phyloP scores from a whole-genome alignment of 2,329 filamentous ascomycete species.

The Zymoseptoria crescenta region DNA sequence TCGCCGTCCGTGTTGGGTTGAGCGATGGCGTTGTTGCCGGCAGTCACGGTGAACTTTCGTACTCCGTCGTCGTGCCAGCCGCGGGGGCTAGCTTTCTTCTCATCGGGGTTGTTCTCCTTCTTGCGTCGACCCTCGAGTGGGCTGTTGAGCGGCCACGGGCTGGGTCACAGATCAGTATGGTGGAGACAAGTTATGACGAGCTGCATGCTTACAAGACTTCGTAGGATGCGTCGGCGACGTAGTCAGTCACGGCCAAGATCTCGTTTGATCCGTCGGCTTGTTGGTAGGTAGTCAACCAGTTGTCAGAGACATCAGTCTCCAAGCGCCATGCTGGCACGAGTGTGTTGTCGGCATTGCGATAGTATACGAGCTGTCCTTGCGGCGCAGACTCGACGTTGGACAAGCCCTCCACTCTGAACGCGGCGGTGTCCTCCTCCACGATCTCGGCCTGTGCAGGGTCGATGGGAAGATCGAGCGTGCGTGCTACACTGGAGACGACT shows the following conservation, averaged over 20 bases:
- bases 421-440: conserved; percentile 27
- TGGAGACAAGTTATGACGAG: not conserved
- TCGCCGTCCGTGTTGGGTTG: conserved; percentile 46
- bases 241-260: conserved; percentile 50
- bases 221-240: conserved; percentile 49
- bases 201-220: conserved; percentile 39
- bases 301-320: conserved; percentile 49
- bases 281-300: conserved; percentile 55
- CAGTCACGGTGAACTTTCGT: conserved; percentile 45
- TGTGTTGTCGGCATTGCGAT: conserved; percentile 41
- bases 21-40: conserved; percentile 53
- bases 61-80: conserved; percentile 47
- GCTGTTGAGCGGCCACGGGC: conserved; percentile 48
- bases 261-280: conserved; percentile 42
- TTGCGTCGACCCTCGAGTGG: conserved; percentile 43
- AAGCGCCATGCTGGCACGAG: conserved; percentile 50
- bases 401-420: conserved; percentile 42
- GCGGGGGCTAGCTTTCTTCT: conserved; percentile 41
- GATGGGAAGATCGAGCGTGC: conserved; percentile 36
- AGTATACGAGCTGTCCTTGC: conserved; percentile 49
- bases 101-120: conserved; percentile 44
- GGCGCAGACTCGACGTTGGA: conserved; percentile 46
- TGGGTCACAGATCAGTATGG: not conserved
- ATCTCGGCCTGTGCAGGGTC: conserved; percentile 32
- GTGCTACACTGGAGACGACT: conserved; percentile 38